phyloP scores from a whole-genome alignment of 2,329 filamentous ascomycete species.

The Calonectria pteridis region DNA sequence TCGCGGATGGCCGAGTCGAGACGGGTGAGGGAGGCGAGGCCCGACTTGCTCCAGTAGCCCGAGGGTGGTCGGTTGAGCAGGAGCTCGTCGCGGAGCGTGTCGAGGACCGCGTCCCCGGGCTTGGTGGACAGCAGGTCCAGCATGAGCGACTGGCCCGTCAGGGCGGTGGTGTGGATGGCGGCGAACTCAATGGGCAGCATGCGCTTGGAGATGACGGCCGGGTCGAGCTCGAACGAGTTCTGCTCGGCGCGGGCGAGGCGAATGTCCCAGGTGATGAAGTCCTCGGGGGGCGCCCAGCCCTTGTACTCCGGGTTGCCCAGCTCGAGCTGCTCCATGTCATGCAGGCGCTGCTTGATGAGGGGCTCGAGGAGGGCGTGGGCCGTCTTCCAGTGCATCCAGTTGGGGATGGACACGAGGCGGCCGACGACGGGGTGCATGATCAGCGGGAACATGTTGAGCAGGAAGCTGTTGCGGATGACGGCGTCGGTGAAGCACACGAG shows the following conservation, averaged over 20 bases:
- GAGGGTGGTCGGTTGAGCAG: slow-evolving; percentile 38
- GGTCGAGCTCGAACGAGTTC: slow-evolving; percentile 57
- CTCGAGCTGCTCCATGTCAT: slow-evolving; percentile 58
- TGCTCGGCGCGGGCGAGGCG: slow-evolving; percentile 61
- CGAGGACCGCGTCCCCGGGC: slow-evolving; percentile 50
- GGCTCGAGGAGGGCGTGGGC: slow-evolving; percentile 58
- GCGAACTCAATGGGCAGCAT: slow-evolving; percentile 70
- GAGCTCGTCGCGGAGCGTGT: slow-evolving; percentile 59
- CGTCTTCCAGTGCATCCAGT: slow-evolving; percentile 61
- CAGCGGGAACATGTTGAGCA: slow-evolving; percentile 61
- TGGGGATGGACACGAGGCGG: slow-evolving; percentile 57
- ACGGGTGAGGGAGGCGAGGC: slow-evolving; percentile 56
- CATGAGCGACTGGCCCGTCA: slow-evolving; percentile 62
- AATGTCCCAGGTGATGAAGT: slow-evolving; percentile 70
- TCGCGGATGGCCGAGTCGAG: slow-evolving; percentile 67
- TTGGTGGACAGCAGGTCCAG: slow-evolving; percentile 60
- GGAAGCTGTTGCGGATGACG: slow-evolving; percentile 58
- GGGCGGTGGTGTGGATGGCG: slow-evolving; percentile 68
- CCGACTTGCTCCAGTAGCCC: slow-evolving; percentile 60
- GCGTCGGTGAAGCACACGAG: slow-evolving; percentile 64
- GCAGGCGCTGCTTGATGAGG: slow-evolving; percentile 62
- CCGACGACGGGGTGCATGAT: slow-evolving; percentile 64
- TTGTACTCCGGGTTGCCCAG: slow-evolving; percentile 55
- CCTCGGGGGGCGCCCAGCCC: slow-evolving; percentile 61
- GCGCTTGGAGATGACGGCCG: slow-evolving; percentile 62